Evolutionary conservation across 2,329 filamentous ascomycete species (phyloP), one percentile per base, ranked within the genome.

Genomic region (Aspergillus novoparasiticus): DNA sequence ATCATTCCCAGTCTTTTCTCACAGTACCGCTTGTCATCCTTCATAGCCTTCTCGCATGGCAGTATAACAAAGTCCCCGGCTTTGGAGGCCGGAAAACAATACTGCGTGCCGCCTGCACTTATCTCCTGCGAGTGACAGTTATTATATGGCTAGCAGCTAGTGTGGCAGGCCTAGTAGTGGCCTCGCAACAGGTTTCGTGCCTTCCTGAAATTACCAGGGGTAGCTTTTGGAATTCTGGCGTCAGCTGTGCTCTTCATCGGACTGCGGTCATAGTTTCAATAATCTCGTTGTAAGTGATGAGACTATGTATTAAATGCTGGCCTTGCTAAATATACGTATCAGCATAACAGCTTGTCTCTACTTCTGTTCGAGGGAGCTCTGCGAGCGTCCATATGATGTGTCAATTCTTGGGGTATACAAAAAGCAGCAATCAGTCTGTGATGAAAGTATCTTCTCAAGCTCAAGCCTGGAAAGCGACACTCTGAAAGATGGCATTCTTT

Each of bases 41-140:
- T 6, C 77, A 79, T 53, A 77, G 76, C 26, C 66, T 79, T n/a
- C 72, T 79, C 39, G 76, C 76, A 4, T 78, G 76, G 75, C 75
- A 78, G 56, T 76, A 76, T 57, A 76, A 75, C 50, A 73, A 71
- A 21, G 72, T 75, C 6, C 63, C 66, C 19, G 72, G 73, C 19
- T 73, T 74, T 61, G 70, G 68, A 28, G 65, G 69, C 11, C 73
- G 74, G 32, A 78, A 76, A 53, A 71, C 70, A 4, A 64, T 71
- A 3, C 59, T 80, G n/a, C 71, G 73, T 43, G 72, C 71, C 46
- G 66, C 69, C 2, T 78, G 74, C 65, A 78, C 73, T 14, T 76
- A 79, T 57, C 68, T 78, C 1, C 67, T 76, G 12, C 71, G 77
- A 21, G 41, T 77, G n/a, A 74, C 75, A 55, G 71, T 76, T 10